phyloP scores from a whole-genome alignment of 192 early-diverging fungal species.

The Diversispora eburnea region DNA sequence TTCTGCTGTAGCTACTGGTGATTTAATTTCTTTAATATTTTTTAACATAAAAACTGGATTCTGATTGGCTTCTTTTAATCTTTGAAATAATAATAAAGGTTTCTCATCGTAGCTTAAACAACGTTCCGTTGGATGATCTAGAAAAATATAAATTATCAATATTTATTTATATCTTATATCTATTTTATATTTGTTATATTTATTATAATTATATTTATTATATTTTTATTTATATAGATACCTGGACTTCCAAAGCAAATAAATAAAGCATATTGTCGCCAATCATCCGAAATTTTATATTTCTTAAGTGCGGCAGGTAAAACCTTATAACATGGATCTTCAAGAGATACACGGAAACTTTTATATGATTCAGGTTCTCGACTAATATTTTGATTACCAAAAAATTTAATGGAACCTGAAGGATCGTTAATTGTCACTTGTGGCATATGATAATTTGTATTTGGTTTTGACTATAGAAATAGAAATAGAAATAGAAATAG shows the following conservation, averaged over 20 bases:
- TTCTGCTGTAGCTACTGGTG: constrained; percentile 32
- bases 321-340: constrained; percentile 83
- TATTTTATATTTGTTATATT: neutral
- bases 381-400: constrained; percentile 64
- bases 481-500: neutral
- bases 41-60: constrained; percentile 73
- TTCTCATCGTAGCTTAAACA: constrained; percentile 74
- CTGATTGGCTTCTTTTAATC: constrained; percentile 65
- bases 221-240: constrained; percentile 23
- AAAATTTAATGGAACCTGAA: constrained; percentile 75
- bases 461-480: constrained; percentile 12
- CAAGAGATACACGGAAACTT: constrained; percentile 75
- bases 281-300: constrained; percentile 86
- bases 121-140: constrained; percentile 49
- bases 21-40: constrained; percentile 52
- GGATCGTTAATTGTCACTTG: constrained; percentile 27
- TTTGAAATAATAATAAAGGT: constrained; percentile 68
- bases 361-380: constrained; percentile 72
- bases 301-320: constrained; percentile 82
- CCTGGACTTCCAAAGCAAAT: constrained; percentile 70
- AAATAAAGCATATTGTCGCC: constrained; percentile 81
- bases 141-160: constrained; percentile 2
- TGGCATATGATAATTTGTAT: neutral
- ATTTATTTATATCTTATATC: too few relatives aligned
- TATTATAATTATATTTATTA: constrained; percentile 7